Base-by-base conservation (phyloP, 2,329 filamentous ascomycete species). In the Parascedosporium putredinis region DNA sequence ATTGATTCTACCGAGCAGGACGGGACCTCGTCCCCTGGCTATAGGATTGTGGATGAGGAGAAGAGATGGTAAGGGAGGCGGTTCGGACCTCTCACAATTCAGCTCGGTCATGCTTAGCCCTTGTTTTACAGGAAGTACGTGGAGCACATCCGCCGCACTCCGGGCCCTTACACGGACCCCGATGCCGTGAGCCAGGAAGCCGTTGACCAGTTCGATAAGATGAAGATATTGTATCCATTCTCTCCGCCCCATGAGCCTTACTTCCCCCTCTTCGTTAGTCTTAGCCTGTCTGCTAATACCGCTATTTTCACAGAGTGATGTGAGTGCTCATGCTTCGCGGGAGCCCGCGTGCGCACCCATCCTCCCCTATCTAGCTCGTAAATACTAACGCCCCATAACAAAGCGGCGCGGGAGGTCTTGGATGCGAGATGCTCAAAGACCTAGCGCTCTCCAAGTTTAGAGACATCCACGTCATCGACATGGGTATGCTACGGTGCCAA, bases 401-500 rank as follows among this genome's bases (percentile, higher is more conserved):
- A 12, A 96, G 90, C 57, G 93, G 93, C 51, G 93, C 93, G 52
- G 93, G 93, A 54, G 93, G 93, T 9, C 69, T 98, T 52, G 93
- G 93, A 56, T 98, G 93, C 60, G 93, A 98, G 64, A 95, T 98
- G 42, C 73, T 98, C 48, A 98, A 98, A 72, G 88, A 98, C 61
- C 76, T 98, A 29, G 93, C 93, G 38, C 76, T 98, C 48, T 96
- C 91, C 2, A 89, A 90, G 24, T 98, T 98, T 72, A 94, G 86
- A 66, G 81, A 95, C 60, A 96, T 98, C 57, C 89, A 98, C 71
- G 93, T 98, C 52, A 97, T 98, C 59, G 93, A 98, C 69, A 98
- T 98, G 93, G 88, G 86, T 85, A 68, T 52, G 74, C 62, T n/a
- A 14, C 27, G 16, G 18, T 42, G 16, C 4, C 34, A 12, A 29